Base-by-base conservation (phyloP, 2,329 filamentous ascomycete genomes). In the Bimuria novae-zelandiae region DNA sequence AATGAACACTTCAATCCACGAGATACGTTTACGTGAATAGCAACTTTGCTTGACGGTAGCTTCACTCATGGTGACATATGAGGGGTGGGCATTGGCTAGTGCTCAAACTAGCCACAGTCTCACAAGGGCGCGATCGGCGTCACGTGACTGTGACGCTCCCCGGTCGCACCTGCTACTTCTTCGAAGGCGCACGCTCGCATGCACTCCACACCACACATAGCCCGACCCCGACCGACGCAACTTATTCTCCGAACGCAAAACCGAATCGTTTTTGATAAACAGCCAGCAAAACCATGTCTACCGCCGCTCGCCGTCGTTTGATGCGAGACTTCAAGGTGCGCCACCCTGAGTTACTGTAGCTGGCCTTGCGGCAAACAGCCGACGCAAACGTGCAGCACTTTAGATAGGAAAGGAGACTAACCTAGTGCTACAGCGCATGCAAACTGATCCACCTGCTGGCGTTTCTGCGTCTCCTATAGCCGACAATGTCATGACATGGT, bases 291-390 rank as follows among this genome's bases (percentile, higher is more conserved):
- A 78, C 62, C 64, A 92, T 90, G 93, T 97, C 93, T 68, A 97
- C 94, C 60, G 89, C 93, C 64, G 94, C 94, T 64, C 89, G 94
- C 74, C 90, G 94, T 74, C 91, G 94, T 73, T 82, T 99, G 76
- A 97, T 99, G 94, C 90, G 94, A 75, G 94, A 97, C 81, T 97
- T 97, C 85, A 97, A 97, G 89, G 92, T 95, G 75, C 55, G 84
- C 72, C 62, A 63, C 65, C 55, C 36, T 36, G 29, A 16, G 33
- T 25, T 23, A 49, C 42, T 49, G 27, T 48, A 43, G 44, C 44
- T 23, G 42, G 52, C 49, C 39, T n/a, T 17, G 23, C 47, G 41
- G 42, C 37, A 25, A 35, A 14, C 43, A 30, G 14, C 37, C 35
- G 37, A 22, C 52, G 39, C 33, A 37, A 33, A 39, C 19, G 22